These are phyloP conservation scores for Cylindrotheca closterium DNA, from an alignment of 108 stramenopile species.

Conservation along the genomic window DNA sequence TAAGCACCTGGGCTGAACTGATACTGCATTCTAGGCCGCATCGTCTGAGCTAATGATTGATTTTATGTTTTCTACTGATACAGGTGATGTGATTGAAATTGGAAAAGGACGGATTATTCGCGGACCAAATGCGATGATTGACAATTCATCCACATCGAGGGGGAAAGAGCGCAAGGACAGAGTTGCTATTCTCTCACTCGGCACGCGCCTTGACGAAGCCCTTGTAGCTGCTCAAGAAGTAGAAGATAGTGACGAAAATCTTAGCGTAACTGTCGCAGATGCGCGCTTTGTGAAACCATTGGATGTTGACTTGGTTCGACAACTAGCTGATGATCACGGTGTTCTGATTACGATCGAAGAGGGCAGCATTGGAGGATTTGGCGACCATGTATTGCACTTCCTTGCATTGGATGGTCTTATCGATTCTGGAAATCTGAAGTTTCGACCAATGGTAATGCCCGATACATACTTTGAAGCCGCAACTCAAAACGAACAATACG, in stretches of 20 bases:
- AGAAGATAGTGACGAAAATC: slow-evolving; percentile 76
- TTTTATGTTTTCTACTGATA: too few species aligned
- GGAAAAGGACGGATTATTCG: slow-evolving; percentile 95
- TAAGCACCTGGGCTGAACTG: slow-evolving; percentile 21
- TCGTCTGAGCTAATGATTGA: background rate
- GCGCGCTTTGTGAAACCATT: slow-evolving; percentile 97
- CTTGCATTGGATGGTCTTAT: slow-evolving; percentile 88
- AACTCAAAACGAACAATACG: slow-evolving; percentile 96
- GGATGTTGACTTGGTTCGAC: slow-evolving; percentile 88
- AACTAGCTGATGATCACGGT: slow-evolving; percentile 86
- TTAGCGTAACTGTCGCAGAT: slow-evolving; percentile 94
- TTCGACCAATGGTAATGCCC: slow-evolving; percentile 96
- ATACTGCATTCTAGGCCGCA: background rate
- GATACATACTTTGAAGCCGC: slow-evolving; percentile 94
- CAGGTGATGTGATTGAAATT: slow-evolving; percentile 77
- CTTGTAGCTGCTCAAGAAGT: slow-evolving; percentile 89
- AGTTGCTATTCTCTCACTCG: slow-evolving; percentile 89
- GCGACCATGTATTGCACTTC: slow-evolving; percentile 95
- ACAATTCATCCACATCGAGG: slow-evolving; percentile 45
- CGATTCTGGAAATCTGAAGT: slow-evolving; percentile 89
- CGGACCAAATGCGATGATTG: slow-evolving; percentile 69
- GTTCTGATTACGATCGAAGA: slow-evolving; percentile 95
- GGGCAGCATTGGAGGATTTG: slow-evolving; percentile 94
- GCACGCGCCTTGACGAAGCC: slow-evolving; percentile 89
- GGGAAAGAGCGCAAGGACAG: slow-evolving; percentile 80